Percentiles rank a stretch among this genome's conserved stretches.
Conservation (phyloP, 2,329 filamentous ascomycete species). For the Trichoderma cornu-damae region DNA sequence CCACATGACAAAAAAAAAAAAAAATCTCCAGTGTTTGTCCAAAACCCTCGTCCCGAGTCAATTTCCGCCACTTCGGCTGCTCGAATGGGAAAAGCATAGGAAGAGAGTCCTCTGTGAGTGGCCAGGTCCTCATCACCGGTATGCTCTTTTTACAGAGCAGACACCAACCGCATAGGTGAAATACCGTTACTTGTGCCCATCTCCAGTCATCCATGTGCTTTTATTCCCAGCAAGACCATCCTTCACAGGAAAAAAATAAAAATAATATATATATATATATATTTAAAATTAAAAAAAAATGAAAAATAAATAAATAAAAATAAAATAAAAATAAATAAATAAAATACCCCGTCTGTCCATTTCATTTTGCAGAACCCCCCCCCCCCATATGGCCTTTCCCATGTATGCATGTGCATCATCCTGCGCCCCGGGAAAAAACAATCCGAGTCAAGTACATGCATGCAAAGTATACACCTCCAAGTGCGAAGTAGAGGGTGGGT, state of each 20-base stretch:
- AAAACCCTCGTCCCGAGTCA: background rate
- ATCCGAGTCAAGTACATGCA: background rate
- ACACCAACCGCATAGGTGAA: too few relatives aligned
- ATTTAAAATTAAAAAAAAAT: too few relatives aligned
- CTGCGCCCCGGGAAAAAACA: slow-evolving; percentile 14
- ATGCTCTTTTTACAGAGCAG: too few relatives aligned
- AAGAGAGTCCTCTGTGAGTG: too few relatives aligned
- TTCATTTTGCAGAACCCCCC: background rate
- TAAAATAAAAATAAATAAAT: background rate
- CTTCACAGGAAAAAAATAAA: too few relatives aligned
- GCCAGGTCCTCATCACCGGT: too few relatives aligned
- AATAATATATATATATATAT: too few relatives aligned
- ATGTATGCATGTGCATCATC: slow-evolving; percentile 5
- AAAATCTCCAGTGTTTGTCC: background rate
- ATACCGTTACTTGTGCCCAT: background rate
- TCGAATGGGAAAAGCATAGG: background rate
- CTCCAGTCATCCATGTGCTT: background rate
- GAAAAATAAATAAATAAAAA: too few relatives aligned
- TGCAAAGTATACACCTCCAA: background rate
- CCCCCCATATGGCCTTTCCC: slow-evolving; percentile 7
- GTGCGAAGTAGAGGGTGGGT: background rate
- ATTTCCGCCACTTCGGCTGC: background rate
- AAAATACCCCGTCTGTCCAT: background rate
- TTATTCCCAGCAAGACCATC: slow-evolving; percentile 12
- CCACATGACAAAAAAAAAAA: slow-evolving; percentile 1